Evolutionary conservation across 1,284 basidiomycete species (phyloP), one percentile per base, ranked within the genome.

Genomic region (Ustilago vetiveriae): DNA sequence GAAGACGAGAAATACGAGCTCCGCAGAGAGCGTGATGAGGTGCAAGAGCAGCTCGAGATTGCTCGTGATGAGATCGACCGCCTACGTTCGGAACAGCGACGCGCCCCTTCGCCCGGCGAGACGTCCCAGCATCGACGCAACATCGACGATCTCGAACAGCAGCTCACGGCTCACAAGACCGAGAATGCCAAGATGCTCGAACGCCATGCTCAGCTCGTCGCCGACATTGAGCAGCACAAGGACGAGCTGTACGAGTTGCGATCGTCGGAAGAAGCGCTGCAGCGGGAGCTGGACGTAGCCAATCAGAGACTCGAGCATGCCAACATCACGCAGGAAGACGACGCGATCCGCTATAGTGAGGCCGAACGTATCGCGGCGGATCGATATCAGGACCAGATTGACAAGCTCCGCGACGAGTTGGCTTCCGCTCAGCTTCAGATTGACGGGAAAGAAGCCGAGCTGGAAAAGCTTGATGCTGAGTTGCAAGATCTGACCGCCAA

Each of bases 381-480:
- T n/a, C 65, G 59, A 33, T 69, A 54, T 24, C 68, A 74, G 45
- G 50, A 67, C 16, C 68, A 72, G 55, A 59, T 75, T 37, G 73
- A 58, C 47, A 57, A 67, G 57, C 53, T 72, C 19, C 64, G 60
- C 38, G 79, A 80, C 55, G 69, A 74, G 41, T 58, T 79, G n/a
- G 72, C 74, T 3, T 70, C 72, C n/a, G 75, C 70, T 10, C 75
- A 77, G 39, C 63, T 79, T 10, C 62, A 75, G 38, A 60, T 74
- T 51, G 74, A 78, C 16, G 71, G 72, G 44, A 76, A 74, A 29
- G 73, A 76, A 30, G 51, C 72, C 26, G 72, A 77, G 54, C 46
- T 78, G 21, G 77, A 81, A n/a, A 65, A 69, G 33, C 64, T 77
- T 21, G 76, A 75, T 36, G 57, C 43, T 11, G 71, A 72, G n/a